Evolutionary conservation across 805 yeast species (phyloP).

Genomic region (Teunomyces atbi): DNA sequence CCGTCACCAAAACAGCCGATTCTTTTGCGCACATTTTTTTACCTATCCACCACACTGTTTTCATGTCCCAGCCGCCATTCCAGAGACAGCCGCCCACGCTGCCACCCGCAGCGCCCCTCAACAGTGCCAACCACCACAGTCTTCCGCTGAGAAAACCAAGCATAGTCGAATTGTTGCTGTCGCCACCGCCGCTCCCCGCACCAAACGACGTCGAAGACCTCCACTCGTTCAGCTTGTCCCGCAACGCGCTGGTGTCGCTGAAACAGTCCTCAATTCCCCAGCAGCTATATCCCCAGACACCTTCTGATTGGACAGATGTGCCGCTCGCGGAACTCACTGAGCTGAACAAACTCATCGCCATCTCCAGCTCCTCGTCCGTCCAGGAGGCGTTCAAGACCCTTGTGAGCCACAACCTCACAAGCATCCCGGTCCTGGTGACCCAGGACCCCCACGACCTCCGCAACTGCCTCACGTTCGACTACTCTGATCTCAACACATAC

Average conservation of each 20-base stretch:
- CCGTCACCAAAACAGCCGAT: not conserved
- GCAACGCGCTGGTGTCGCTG: constrained; percentile 32
- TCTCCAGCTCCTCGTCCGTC: constrained; percentile 67
- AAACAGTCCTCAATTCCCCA: constrained; percentile 15
- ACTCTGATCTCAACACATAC: constrained; percentile 85
- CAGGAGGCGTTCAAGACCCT: constrained; percentile 86
- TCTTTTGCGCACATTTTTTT: not conserved
- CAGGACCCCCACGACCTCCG: constrained; percentile 52
- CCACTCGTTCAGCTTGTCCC: constrained; percentile 37
- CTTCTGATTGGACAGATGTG: constrained; percentile 69
- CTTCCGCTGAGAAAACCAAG: constrained; percentile 51
- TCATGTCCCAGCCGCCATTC: constrained; percentile 15
- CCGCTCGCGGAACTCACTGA: constrained; percentile 73
- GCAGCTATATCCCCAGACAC: constrained; percentile 5
- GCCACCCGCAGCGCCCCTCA: not conserved
- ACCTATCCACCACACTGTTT: not conserved
- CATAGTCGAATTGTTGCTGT: constrained; percentile 69
- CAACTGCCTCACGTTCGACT: constrained; percentile 84
- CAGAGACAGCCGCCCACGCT: constrained; percentile 12
- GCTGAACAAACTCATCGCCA: constrained; percentile 68
- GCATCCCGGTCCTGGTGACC: constrained; percentile 65
- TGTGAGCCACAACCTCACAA: constrained; percentile 69
- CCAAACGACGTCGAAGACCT: constrained; percentile 39
- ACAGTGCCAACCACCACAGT: constrained; percentile 3
- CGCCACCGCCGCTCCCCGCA: constrained; percentile 68